Evolutionary conservation across 1,284 basidiomycete genomes (phyloP), one percentile per base, ranked within the genome.

Genomic region (Waitea zeae): DNA sequence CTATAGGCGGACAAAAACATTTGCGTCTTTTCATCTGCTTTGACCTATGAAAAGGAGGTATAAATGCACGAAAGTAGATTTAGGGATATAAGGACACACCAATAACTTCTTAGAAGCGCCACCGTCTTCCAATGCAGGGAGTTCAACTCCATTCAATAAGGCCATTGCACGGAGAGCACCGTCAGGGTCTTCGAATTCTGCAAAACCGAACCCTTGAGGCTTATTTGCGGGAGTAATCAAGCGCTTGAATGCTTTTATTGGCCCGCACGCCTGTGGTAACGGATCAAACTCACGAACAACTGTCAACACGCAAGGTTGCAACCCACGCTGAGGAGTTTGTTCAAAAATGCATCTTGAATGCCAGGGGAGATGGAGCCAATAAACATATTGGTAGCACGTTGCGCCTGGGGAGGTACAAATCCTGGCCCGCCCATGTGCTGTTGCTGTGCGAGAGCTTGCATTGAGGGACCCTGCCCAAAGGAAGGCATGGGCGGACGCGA

Each of bases 331-430:
- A 96, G 65, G 27, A 96, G 62, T 38, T 71, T 65, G 43, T 80
- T 81, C 33, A 96, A 54, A 39, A 82, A 84, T 0, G 51, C 44
- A 50, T 96, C 88, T 0, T 75, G 77, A 41, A 95, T 86, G 3
- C 90, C 92, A 17, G 86, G 82, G 1, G 89, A 86, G 52, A 96
- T 97, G 42, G 84, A 84, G n/a, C 90, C 90, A 14, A 96, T 78
- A 47, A 95, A 97, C 11, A 93, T 62, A 0, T 75, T 79, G 1
- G 69, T 65, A 36, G 63, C 56, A 43, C 70, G 75, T 43, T 67
- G 68, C 12, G 60, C 57, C 49, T 67, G 68, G 5, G 70, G 70
- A 3, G 69, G 67, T 27, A 66, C 58, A 48, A 70, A 78, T 18
- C 68, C 9, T 6, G 9, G 9, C 11, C 9, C 64, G 50, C 68